Evolutionary conservation across 2,329 filamentous ascomycete species (phyloP).

Genomic region (Ophiostoma novo-ulmi): DNA sequence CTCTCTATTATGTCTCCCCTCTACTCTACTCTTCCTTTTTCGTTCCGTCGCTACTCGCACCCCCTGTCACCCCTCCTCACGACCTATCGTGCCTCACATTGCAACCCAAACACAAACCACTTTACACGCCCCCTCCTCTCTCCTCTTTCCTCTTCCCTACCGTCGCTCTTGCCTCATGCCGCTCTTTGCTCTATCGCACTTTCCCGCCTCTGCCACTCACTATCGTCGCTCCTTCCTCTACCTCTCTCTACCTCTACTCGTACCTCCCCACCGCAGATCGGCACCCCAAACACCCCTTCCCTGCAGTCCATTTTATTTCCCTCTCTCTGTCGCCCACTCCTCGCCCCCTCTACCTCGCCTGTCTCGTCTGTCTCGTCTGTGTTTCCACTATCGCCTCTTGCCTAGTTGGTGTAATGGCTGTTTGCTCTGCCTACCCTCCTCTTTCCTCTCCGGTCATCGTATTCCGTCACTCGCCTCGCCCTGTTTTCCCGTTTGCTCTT

Average conservation of each 20-base stretch:
- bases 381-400: constrained; percentile 9
- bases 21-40: not conserved
- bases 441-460: not conserved
- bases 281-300: constrained; percentile 14
- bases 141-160: constrained; percentile 1
- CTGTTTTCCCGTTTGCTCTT: not conserved
- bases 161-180: too few species aligned
- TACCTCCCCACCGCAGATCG: constrained; percentile 2
- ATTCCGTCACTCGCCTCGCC: not conserved
- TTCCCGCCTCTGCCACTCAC: too few species aligned
- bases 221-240: not conserved
- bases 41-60: not conserved
- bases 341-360: not conserved
- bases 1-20: constrained; percentile 21
- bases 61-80: constrained; percentile 5
- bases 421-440: not conserved
- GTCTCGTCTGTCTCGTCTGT: constrained; percentile 12
- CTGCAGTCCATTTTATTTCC: not conserved
- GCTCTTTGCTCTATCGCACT: too few species aligned
- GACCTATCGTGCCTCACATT: not conserved
- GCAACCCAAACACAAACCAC: constrained; percentile 1
- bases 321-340: not conserved
- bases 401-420: not conserved
- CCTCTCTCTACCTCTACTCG: not conserved
- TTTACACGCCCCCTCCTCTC: not conserved